These are phyloP conservation scores for Vickermania spadyakhi DNA, from an alignment of 208 protist species.

Conservation along the genomic window DNA sequence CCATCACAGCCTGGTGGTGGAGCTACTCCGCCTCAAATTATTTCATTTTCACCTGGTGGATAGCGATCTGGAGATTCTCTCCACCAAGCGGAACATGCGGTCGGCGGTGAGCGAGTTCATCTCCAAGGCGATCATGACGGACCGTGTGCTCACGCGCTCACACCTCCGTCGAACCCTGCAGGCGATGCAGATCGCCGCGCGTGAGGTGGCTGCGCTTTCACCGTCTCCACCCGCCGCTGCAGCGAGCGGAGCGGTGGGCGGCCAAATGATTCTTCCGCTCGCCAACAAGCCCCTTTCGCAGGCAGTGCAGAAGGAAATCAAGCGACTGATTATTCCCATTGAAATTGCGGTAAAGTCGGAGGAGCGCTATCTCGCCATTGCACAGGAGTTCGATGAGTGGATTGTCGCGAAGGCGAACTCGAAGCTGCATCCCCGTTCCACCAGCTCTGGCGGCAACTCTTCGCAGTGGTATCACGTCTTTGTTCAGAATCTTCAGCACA, in stretches of 20 bases:
- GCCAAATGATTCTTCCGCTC: neutral
- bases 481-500: conserved; percentile 67
- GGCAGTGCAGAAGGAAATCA: neutral
- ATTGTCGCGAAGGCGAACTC: neutral
- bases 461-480: conserved; percentile 13
- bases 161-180: neutral
- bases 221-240: neutral
- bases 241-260: neutral
- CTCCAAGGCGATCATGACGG: neutral
- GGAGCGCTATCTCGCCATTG: neutral
- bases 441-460: neutral
- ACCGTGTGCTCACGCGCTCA: neutral
- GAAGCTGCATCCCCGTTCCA: neutral
- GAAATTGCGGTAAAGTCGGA: neutral
- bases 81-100: conserved; percentile 6
- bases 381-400: neutral
- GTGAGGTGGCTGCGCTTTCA: neutral
- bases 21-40: conserved; percentile 84
- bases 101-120: neutral
- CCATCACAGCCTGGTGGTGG: conserved; percentile 47
- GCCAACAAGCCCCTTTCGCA: neutral
- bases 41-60: conserved; percentile 84
- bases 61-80: conserved; percentile 60
- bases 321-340: neutral
- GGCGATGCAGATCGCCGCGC: neutral